These are phyloP conservation scores for Brassica balearica DNA, from an alignment of 441 rosid genomes.

Conservation along the genomic window DNA sequence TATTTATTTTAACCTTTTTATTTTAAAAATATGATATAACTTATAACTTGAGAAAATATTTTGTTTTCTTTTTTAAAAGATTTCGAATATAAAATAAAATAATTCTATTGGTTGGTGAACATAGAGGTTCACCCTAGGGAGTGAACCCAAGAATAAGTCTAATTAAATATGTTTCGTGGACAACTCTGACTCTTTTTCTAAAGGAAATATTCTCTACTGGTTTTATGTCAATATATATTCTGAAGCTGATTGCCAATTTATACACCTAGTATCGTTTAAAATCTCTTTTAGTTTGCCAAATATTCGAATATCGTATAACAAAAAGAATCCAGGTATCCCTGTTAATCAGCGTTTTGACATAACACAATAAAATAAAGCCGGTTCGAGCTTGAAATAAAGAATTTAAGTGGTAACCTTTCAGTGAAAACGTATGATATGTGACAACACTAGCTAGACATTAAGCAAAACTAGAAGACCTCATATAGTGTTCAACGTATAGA, in stretches of 20 bases:
- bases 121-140: no score
- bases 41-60: no score
- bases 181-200: slow-evolving; percentile 32
- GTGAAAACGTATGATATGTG: not conserved
- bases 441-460: slow-evolving; percentile 2
- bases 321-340: not conserved
- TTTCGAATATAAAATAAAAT: no score
- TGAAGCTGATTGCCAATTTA: slow-evolving; percentile 9
- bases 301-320: not conserved
- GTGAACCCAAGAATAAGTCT: no score
- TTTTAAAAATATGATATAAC: no score
- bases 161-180: slow-evolving; percentile 21
- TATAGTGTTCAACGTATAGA: no score
- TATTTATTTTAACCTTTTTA: no score
- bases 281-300: not conserved
- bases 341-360: not conserved
- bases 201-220: slow-evolving; percentile 31
- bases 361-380: not conserved
- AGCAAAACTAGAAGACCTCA: no score
- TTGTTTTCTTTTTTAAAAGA: no score
- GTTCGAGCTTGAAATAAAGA: not conserved
- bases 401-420: not conserved
- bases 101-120: no score
- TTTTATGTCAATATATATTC: slow-evolving; percentile 10
- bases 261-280: no score